Conservation (phyloP, 345 rosid species). For the Punica granatum region DNA sequence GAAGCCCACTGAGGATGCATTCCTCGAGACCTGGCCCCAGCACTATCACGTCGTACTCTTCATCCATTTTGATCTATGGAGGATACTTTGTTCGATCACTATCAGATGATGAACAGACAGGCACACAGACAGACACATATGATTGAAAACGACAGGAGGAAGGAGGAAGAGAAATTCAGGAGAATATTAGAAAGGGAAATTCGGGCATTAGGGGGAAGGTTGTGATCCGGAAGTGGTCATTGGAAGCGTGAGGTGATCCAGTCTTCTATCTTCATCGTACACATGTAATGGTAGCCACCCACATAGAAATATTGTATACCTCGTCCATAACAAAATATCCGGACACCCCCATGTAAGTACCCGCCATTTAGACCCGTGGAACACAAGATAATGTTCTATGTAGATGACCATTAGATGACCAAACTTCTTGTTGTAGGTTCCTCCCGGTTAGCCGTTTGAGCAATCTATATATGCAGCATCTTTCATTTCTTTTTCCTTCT, state of each 20-base stretch:
- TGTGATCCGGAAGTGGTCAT: constrained; percentile 1
- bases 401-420: too few species aligned
- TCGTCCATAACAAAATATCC: too few species aligned
- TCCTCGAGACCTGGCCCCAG: constrained; percentile 95
- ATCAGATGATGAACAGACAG: not conserved
- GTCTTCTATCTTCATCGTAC: constrained; percentile 1
- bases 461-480: too few species aligned
- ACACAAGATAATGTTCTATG: too few species aligned
- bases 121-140: not conserved
- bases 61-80: constrained; percentile 44
- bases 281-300: constrained; percentile 1
- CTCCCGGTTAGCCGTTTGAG: too few species aligned
- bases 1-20: constrained; percentile 94
- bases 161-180: not conserved
- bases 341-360: too few species aligned
- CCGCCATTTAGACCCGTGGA: too few species aligned
- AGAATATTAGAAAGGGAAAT: too few species aligned
- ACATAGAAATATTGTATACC: too few species aligned
- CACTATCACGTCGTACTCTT: constrained; percentile 89
- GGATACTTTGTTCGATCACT: not conserved
- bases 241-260: constrained; percentile 4
- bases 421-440: too few species aligned
- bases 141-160: not conserved
- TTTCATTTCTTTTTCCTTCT: too few species aligned
- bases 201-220: not conserved